Evolutionary conservation across 192 early-diverging fungal species (phyloP), one percentile per base, ranked within the genome.

Genomic region (Entophlyctis luteolus): DNA sequence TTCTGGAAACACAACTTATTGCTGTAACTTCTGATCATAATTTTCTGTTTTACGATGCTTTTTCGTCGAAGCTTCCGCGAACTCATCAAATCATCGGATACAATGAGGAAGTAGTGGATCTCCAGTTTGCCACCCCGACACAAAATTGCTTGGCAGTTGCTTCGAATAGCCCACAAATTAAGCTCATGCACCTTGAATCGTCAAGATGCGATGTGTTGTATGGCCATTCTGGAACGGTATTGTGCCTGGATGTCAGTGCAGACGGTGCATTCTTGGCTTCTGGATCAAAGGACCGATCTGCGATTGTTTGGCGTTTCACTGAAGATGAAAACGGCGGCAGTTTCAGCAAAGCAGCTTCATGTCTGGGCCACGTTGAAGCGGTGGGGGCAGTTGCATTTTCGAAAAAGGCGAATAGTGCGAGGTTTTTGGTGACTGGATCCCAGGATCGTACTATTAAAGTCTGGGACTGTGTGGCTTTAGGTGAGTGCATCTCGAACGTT

Each of bases 381-480:
- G 87, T 99, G n/a, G 88, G 89, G 28, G 87, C 97, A n/a, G 81
- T 98, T 20, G 84, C 87, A 1, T 70, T 96, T 38, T 84, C 92
- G 3, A 81, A 79, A 39, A 91, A 87, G 35, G 72, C 80, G 12
- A 77, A 67, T 42, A 69, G 74, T 18, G n/a, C n/a, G n/a, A n/a
- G n/a, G n/a, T 90, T 93, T 63, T 79, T 93, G 78, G 70, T 95
- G 22, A 92, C 94, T 1, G 93, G 91, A 35, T 90, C 89, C 74
- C 88, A 92, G 57, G 97, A 99, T 73, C 89, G 95, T 37, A 99
- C 97, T 0, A 84, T 98, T 67, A 98, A 99, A 72, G 81, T 84
- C 60, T 96, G 97, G 95, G 90, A 97, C 53, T 60, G 94, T 36
- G 75, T 79, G 35, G 55, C 65, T 22, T 60, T 50, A 25, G 49